These are phyloP conservation scores for Aureobasidium lini DNA, from an alignment of 2,329 filamentous ascomycete species.

Conservation along the genomic window DNA sequence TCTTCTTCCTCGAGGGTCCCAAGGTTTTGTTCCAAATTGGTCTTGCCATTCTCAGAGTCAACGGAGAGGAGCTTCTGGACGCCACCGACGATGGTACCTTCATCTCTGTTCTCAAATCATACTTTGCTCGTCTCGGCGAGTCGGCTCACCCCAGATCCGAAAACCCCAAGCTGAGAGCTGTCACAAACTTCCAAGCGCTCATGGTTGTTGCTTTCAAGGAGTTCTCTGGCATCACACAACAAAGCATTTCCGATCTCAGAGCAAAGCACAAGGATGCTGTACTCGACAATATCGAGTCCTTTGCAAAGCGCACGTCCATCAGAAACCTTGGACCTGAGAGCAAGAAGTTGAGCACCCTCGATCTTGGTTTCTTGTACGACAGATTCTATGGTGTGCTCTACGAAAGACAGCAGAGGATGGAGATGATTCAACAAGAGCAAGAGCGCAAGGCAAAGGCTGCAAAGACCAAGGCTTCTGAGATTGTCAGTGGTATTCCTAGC, in stretches of 20 bases:
- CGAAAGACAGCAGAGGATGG: conserved; percentile 77
- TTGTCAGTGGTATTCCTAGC: conserved; percentile 40
- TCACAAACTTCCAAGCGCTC: conserved; percentile 93
- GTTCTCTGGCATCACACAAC: conserved; percentile 90
- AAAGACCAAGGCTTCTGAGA: conserved; percentile 44
- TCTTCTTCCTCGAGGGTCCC: conserved; percentile 96
- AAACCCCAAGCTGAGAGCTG: conserved; percentile 86
- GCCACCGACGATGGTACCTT: conserved; percentile 92
- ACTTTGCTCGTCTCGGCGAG: conserved; percentile 88
- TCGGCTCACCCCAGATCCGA: conserved; percentile 93
- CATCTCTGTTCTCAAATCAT: conserved; percentile 89
- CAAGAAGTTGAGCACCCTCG: conserved; percentile 77
- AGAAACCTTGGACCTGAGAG: conserved; percentile 92
- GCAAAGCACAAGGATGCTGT: conserved; percentile 91
- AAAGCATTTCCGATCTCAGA: conserved; percentile 80
- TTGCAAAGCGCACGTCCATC: conserved; percentile 93
- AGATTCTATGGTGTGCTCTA: conserved; percentile 89
- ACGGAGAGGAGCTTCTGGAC: conserved; percentile 90
- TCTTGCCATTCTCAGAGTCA: conserved; percentile 91
- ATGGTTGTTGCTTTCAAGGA: conserved; percentile 99
- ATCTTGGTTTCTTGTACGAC: conserved; percentile 86
- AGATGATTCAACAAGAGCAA: conserved; percentile 55
- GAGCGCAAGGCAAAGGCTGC: conserved; percentile 62
- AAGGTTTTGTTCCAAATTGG: conserved; percentile 97
- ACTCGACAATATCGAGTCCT: conserved; percentile 91